Conservation (phyloP, 495 filamentous ascomycete species). For the Trypethelium eluteriae region DNA sequence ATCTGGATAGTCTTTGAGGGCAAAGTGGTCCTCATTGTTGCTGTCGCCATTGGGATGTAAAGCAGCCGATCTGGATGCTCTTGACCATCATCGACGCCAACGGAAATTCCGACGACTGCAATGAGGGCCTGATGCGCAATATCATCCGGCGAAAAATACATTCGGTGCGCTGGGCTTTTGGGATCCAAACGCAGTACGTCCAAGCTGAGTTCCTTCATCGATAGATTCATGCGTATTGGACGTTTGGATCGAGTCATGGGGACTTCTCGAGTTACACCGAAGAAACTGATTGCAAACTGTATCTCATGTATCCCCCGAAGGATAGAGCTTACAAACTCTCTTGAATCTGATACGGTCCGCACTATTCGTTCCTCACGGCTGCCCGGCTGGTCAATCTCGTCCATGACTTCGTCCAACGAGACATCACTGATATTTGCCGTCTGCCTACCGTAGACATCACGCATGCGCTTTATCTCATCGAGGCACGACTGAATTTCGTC, state of each 20-base stretch:
- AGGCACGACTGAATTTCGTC: slow-evolving; percentile 69
- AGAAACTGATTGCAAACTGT: slow-evolving; percentile 89
- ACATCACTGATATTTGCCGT: slow-evolving; percentile 41
- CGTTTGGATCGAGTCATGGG: slow-evolving; percentile 55
- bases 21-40: slow-evolving; percentile 86
- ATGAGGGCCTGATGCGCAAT: slow-evolving; percentile 92
- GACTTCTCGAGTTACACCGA: slow-evolving; percentile 74
- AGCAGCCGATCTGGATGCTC: slow-evolving; percentile 78
- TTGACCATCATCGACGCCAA: slow-evolving; percentile 81
- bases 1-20: slow-evolving; percentile 89
- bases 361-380: slow-evolving; percentile 68
- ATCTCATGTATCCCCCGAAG: slow-evolving; percentile 91
- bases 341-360: slow-evolving; percentile 84
- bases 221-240: slow-evolving; percentile 71
- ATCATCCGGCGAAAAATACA: slow-evolving; percentile 94
- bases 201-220: slow-evolving; percentile 92
- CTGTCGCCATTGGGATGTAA: slow-evolving; percentile 96
- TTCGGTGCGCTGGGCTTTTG: slow-evolving; percentile 89
- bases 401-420: slow-evolving; percentile 65
- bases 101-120: slow-evolving; percentile 82
- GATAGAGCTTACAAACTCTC: slow-evolving; percentile 83
- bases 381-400: slow-evolving; percentile 67
- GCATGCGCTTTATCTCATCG: slow-evolving; percentile 42
- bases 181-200: slow-evolving; percentile 90
- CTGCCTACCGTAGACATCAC: slow-evolving; percentile 28